phyloP scores from a whole-genome alignment of 352 stramenopile genomes.

The Phytophthora macrochlamydospora region DNA sequence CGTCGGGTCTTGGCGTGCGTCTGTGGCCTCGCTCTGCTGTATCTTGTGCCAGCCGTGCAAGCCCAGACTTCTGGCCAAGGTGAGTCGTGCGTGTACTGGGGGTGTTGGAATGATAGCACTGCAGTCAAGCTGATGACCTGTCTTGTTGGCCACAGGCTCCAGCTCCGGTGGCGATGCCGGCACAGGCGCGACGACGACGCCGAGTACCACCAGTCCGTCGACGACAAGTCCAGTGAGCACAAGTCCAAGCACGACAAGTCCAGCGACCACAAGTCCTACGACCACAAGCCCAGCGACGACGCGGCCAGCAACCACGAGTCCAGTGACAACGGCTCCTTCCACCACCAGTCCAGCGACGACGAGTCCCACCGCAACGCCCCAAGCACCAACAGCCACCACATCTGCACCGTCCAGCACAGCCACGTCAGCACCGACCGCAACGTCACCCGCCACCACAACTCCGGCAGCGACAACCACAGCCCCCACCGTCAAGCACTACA shows the following conservation, averaged over 20 bases:
- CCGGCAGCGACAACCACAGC: constrained; percentile 8
- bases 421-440: not conserved
- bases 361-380: not conserved
- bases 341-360: constrained; percentile 3
- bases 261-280: not conserved
- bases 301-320: not conserved
- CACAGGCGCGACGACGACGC: not conserved
- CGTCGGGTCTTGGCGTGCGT: too few species aligned
- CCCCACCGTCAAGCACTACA: constrained; percentile 32
- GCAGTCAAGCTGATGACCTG: not conserved
- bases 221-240: not conserved
- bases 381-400: constrained; percentile 6
- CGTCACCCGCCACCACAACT: constrained; percentile 9
- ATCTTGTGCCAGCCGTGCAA: too few species aligned
- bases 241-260: not conserved
- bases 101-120: too few species aligned
- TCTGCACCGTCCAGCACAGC: not conserved
- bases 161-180: not conserved
- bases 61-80: too few species aligned
- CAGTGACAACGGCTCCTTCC: constrained; percentile 3
- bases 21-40: too few species aligned
- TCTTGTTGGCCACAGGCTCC: not conserved
- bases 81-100: too few species aligned
- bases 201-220: not conserved
- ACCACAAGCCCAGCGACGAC: constrained; percentile 1